These are phyloP conservation scores for Tylopilus sp. DNA, from an alignment of 768 basidiomycete species.

Conservation along the genomic window DNA sequence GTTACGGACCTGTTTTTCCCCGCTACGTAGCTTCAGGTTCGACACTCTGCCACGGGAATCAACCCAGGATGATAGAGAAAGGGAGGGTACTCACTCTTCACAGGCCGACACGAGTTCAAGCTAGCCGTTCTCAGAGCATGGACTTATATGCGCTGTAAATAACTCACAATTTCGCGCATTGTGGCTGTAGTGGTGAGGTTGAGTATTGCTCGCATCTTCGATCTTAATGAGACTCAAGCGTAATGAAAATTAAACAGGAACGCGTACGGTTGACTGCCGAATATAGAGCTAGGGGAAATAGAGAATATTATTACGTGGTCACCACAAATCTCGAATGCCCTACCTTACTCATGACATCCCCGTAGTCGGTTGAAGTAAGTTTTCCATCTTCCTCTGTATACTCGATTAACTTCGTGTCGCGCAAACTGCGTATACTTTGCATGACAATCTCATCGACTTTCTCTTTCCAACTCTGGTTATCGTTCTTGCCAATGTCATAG, in stretches of 20 bases:
- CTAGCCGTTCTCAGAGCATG: slow-evolving; percentile 31
- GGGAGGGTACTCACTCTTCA: slow-evolving; percentile 52
- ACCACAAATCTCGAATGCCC: slow-evolving; percentile 7
- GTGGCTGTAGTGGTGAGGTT: slow-evolving; percentile 51
- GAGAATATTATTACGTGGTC: slow-evolving; percentile 7
- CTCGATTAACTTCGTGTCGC: slow-evolving; percentile 58
- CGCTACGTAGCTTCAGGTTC: slow-evolving; percentile 64
- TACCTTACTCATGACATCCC: slow-evolving; percentile 87
- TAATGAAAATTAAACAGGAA: not conserved
- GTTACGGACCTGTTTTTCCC: slow-evolving; percentile 64
- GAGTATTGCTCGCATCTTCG: slow-evolving; percentile 66
- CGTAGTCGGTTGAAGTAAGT: slow-evolving; percentile 66
- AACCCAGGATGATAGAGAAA: not conserved
- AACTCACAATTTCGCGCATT: slow-evolving; percentile 64
- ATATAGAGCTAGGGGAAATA: slow-evolving; percentile 71
- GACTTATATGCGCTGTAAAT: not conserved
- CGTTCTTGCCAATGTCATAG: slow-evolving; percentile 62
- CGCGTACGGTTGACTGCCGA: slow-evolving; percentile 58
- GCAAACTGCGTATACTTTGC: slow-evolving; percentile 58
- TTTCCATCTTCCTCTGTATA: slow-evolving; percentile 39
- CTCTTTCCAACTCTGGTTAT: slow-evolving; percentile 63
- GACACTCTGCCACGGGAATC: slow-evolving; percentile 47
- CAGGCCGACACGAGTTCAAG: slow-evolving; percentile 62
- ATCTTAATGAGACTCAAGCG: not conserved
- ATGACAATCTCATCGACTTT: slow-evolving; percentile 71